Evolutionary conservation across 495 filamentous ascomycete species (phyloP).

Genomic region (Copromyces sp.): DNA sequence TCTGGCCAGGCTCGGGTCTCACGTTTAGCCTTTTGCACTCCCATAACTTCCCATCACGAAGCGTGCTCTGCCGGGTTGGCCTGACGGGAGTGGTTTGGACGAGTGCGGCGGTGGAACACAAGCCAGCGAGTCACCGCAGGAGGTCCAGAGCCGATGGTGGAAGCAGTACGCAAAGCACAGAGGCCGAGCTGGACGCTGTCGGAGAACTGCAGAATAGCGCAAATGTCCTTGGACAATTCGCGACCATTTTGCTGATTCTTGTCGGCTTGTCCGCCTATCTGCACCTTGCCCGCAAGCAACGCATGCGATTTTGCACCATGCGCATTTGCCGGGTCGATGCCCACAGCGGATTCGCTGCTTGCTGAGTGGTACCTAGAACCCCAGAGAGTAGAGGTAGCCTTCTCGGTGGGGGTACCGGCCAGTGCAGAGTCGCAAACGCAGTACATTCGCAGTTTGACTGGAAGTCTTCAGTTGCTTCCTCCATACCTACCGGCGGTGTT

Average conservation of each 20-base stretch:
- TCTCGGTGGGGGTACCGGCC: not conserved
- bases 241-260: conserved; percentile 1
- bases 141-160: conserved; percentile 14
- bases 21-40: not conserved
- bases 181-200: not conserved
- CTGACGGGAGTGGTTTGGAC: not conserved
- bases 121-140: conserved; percentile 5
- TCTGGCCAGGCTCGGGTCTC: not conserved
- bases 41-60: not conserved
- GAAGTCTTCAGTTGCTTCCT: not conserved
- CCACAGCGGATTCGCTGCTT: conserved; percentile 13
- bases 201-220: conserved; percentile 17
- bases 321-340: conserved; percentile 1
- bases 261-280: not conserved
- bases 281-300: conserved; percentile 3
- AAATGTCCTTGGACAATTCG: conserved; percentile 1
- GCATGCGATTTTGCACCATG: conserved; percentile 7
- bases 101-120: not conserved
- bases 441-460: not conserved
- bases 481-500: conserved; percentile 21
- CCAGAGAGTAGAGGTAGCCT: not conserved
- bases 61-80: conserved; percentile 5
- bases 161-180: not conserved
- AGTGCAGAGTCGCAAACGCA: conserved; percentile 3
- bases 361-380: conserved; percentile 15